phyloP scores from a whole-genome alignment of 306 rosid species.

The Acacia acuminata region DNA sequence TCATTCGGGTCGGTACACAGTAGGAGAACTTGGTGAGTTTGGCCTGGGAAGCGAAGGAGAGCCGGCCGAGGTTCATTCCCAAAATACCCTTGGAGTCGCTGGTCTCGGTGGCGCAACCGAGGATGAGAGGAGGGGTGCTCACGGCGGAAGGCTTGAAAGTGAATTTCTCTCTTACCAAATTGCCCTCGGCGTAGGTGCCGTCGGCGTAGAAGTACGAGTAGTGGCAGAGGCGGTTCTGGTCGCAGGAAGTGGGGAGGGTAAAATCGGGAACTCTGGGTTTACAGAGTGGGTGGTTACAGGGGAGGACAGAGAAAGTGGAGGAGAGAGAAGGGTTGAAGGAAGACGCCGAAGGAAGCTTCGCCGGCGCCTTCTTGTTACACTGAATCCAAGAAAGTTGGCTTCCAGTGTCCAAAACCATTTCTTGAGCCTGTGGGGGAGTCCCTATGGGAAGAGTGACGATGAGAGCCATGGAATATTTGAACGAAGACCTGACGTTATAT shows the following conservation, averaged over 20 bases:
- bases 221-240: constrained; percentile 88
- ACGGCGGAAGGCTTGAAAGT: constrained; percentile 51
- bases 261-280: constrained; percentile 89
- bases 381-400: constrained; percentile 98
- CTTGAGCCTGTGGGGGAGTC: constrained; percentile 85
- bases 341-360: constrained; percentile 35
- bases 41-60: constrained; percentile 75
- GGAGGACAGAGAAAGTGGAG: constrained; percentile 74
- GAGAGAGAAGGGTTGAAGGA: constrained; percentile 84
- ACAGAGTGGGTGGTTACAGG: constrained; percentile 79
- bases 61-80: constrained; percentile 83
- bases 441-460: constrained; percentile 82
- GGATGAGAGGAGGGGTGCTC: constrained; percentile 70
- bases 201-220: constrained; percentile 93
- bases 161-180: constrained; percentile 78
- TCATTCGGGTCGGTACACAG: constrained; percentile 56
- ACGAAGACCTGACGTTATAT: constrained; percentile 45
- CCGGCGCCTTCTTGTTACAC: constrained; percentile 52
- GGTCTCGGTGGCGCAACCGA: constrained; percentile 73
- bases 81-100: constrained; percentile 74
- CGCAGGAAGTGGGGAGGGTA: constrained; percentile 85
- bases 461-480: constrained; percentile 74
- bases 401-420: constrained; percentile 88
- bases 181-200: constrained; percentile 91
- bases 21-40: constrained; percentile 73